Conservation (phyloP, 441 rosid species). For the Gossypium schwendimanii region DNA sequence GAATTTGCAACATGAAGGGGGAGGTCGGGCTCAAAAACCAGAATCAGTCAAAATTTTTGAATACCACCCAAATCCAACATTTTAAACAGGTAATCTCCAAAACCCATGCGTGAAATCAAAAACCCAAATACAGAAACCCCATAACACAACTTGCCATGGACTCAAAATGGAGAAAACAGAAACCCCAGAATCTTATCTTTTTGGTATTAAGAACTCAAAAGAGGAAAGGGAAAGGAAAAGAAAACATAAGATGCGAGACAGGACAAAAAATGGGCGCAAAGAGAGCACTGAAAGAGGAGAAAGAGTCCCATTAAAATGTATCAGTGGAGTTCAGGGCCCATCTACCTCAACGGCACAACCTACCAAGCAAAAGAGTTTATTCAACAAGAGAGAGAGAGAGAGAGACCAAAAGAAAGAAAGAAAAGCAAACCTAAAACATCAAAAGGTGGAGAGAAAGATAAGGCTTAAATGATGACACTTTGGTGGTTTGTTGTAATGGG, state of each 20-base stretch:
- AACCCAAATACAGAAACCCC: slow-evolving; percentile 23
- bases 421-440: slow-evolving; percentile 37
- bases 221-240: slow-evolving; percentile 9
- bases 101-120: slow-evolving; percentile 27
- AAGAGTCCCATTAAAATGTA: slow-evolving; percentile 27
- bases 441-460: slow-evolving; percentile 15
- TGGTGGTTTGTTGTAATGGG: slow-evolving; percentile 24
- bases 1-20: background rate
- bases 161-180: slow-evolving; percentile 8
- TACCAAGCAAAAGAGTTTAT: slow-evolving; percentile 44
- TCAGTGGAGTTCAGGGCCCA: slow-evolving; percentile 74
- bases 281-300: slow-evolving; percentile 35
- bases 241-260: slow-evolving; percentile 34
- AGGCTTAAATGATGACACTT: slow-evolving; percentile 26
- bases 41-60: slow-evolving; percentile 12
- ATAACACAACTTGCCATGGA: slow-evolving; percentile 8
- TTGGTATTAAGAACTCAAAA: slow-evolving; percentile 5
- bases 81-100: slow-evolving; percentile 16
- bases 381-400: slow-evolving; percentile 7
- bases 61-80: slow-evolving; percentile 15
- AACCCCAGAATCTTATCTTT: slow-evolving; percentile 25
- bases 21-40: slow-evolving; percentile 15
- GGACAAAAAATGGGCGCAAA: slow-evolving; percentile 33
- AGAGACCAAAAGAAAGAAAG: background rate
- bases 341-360: slow-evolving; percentile 49